Evolutionary conservation across 140 eudicot species (phyloP).

Genomic region (Senecio squalidus): DNA sequence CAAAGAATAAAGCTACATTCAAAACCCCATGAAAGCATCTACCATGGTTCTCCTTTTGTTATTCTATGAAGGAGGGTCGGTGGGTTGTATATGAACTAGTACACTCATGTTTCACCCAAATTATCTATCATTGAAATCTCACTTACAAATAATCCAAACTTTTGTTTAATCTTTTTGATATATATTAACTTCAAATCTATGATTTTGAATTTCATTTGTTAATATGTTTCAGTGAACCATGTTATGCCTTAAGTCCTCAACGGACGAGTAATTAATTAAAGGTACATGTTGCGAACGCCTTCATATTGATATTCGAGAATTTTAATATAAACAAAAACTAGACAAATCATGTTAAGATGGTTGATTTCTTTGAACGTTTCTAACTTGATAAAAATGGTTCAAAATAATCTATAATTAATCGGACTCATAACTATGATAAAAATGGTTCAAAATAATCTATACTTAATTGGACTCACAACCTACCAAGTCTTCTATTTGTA

Average conservation of each 20-base stretch:
- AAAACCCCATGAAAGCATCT: slow-evolving; percentile 31
- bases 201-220: not conserved
- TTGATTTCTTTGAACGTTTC: not conserved
- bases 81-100: slow-evolving; percentile 21
- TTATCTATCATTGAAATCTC: not conserved
- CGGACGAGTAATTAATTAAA: no score
- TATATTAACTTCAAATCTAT: not conserved
- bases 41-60: not conserved
- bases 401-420: no score
- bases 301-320: not conserved
- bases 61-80: slow-evolving; percentile 29
- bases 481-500: no score
- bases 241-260: no score
- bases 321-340: not conserved
- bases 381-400: no score
- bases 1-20: slow-evolving; percentile 18
- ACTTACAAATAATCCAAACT: not conserved
- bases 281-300: no score
- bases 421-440: no score
- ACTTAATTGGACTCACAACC: no score
- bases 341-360: not conserved
- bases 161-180: no score
- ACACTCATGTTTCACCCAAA: slow-evolving; percentile 17
- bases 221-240: no score
- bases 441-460: no score